Evolutionary conservation across 225 moss, liverwort and hornwort species (phyloP).

Genomic region (Pleurozium schreberi): DNA sequence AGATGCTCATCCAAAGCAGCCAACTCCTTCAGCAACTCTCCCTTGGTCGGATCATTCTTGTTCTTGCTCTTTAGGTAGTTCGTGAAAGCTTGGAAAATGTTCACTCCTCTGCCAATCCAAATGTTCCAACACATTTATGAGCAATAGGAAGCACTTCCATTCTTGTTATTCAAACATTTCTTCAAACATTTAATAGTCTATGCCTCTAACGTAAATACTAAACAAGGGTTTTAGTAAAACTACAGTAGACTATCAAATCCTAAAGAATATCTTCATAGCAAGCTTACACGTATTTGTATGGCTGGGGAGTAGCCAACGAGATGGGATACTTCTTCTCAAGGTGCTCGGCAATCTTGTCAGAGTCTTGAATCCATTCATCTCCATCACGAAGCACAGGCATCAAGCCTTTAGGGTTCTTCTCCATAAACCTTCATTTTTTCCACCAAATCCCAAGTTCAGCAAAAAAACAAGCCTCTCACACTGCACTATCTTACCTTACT

Average conservation of each 20-base stretch:
- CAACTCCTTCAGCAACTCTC: constrained; percentile 48
- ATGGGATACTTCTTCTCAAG: constrained; percentile 68
- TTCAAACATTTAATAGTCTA: not conserved
- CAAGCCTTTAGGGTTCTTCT: constrained; percentile 74
- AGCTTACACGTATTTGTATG: constrained; percentile 58
- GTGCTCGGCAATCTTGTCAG: constrained; percentile 70
- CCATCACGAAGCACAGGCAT: constrained; percentile 84
- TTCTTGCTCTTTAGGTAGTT: constrained; percentile 63
- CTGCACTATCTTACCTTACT: not conserved
- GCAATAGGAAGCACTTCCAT: not conserved
- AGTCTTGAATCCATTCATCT: constrained; percentile 80
- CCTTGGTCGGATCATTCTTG: constrained; percentile 39
- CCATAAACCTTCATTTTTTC: constrained; percentile 39
- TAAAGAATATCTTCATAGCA: not conserved
- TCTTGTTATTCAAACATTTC: not conserved
- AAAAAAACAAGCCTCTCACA: not conserved
- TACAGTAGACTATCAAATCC: no score
- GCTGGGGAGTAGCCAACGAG: constrained; percentile 44
- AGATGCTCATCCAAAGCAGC: constrained; percentile 56
- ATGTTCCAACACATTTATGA: not conserved
- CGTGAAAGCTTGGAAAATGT: constrained; percentile 55
- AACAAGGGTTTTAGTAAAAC: not conserved
- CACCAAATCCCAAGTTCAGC: not conserved
- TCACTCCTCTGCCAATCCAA: constrained; percentile 39
- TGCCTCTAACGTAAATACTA: no score